Conservation (phyloP, 345 rosid genomes). For the Gossypium mustelinum region DNA sequence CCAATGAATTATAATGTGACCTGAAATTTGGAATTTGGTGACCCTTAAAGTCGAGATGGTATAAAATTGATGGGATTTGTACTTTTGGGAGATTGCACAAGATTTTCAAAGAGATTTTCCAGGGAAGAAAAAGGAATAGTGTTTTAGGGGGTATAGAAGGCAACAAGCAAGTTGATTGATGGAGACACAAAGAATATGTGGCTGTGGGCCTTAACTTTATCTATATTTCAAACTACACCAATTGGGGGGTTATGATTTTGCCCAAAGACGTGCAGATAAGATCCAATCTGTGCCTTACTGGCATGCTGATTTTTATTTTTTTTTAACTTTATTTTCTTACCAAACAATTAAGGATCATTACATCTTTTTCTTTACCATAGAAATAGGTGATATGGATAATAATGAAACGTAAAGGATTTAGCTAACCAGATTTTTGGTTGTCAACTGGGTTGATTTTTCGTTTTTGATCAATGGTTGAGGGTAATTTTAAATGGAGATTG, state of each 20-base stretch:
- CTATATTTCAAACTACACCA: not conserved
- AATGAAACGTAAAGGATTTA: not conserved
- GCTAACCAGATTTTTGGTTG: not conserved
- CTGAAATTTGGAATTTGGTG: too few relatives aligned
- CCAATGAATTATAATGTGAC: too few relatives aligned
- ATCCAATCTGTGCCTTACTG: not conserved
- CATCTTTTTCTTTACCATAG: not conserved
- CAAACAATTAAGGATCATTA: not conserved
- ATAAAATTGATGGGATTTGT: not conserved
- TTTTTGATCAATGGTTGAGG: not conserved
- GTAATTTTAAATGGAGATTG: not conserved
- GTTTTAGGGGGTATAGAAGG: not conserved
- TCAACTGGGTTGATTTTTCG: not conserved
- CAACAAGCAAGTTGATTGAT: slow-evolving; percentile 13
- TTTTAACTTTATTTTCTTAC: not conserved
- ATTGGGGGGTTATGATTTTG: slow-evolving; percentile 7
- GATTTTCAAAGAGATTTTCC: not conserved
- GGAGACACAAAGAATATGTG: slow-evolving; percentile 15
- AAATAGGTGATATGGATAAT: not conserved
- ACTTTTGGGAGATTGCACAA: not conserved
- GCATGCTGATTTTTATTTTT: not conserved
- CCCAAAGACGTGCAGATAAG: slow-evolving; percentile 3
- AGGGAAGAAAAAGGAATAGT: not conserved
- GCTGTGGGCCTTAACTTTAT: slow-evolving; percentile 33
- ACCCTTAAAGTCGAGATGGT: too few relatives aligned